Evolutionary conservation across 495 filamentous ascomycete genomes (phyloP).

Genomic region (Parachaetomium inaequale): DNA sequence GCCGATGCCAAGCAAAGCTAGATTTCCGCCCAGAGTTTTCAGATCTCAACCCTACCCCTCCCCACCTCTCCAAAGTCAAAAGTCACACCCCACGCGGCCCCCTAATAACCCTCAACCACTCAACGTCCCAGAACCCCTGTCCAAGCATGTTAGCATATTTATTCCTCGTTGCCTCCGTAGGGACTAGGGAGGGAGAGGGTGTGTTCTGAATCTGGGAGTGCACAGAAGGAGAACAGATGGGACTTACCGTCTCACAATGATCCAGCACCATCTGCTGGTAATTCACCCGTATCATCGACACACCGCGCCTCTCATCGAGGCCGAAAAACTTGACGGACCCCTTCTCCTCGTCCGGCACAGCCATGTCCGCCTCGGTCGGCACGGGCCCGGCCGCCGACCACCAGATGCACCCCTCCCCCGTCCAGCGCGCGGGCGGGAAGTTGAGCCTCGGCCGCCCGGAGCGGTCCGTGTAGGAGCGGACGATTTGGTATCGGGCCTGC

Average conservation of each 20-base stretch:
- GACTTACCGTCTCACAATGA: background rate
- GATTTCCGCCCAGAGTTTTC: no score
- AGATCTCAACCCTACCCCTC: background rate
- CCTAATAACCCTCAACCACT: slow-evolving; percentile 9
- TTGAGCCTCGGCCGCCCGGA: background rate
- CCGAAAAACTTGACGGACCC: background rate
- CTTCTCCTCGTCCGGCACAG: background rate
- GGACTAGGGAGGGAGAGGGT: background rate
- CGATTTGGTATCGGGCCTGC: background rate
- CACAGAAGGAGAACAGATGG: background rate
- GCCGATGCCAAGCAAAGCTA: no score
- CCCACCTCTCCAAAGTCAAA: background rate
- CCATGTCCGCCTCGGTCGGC: background rate
- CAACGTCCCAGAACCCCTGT: slow-evolving; percentile 1
- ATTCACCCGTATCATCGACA: background rate
- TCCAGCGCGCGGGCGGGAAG: background rate
- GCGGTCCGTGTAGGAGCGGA: background rate
- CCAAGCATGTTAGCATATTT: background rate
- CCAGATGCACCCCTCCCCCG: background rate
- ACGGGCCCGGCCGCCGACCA: background rate
- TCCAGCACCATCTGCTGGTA: slow-evolving; percentile 8
- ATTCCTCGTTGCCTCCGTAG: background rate
- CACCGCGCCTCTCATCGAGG: background rate
- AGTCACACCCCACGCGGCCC: background rate
- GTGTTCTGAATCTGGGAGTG: background rate